Evolutionary conservation across 805 yeast genomes (phyloP), one percentile per base, ranked within the genome.

Genomic region (Metschnikowia lochheadii): DNA sequence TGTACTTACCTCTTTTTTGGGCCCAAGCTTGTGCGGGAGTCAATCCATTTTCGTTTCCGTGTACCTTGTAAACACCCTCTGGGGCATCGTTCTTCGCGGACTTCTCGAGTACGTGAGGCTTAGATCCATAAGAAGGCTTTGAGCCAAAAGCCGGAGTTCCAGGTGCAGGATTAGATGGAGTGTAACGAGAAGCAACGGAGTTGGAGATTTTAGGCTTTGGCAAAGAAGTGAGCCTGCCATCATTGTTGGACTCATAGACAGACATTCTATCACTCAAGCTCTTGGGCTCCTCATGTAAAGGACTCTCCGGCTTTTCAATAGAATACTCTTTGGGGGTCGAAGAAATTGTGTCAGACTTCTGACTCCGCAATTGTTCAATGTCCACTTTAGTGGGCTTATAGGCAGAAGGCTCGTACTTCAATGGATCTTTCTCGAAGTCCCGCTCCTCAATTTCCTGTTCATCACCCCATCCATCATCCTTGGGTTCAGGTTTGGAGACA

Each of bases 21-120:
- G 97, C 97, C 97, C 97, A 90, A 29, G 88, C 61, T 70, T 90
- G 97, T 29, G 97, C 97, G 21, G 97, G 97, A 6, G 96, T 87
- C 68, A 89, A 87, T 53, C 96, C 97, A 53, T 77, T 80, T 54
- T 79, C 79, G 48, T 84, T 71, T 54, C 80, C 94, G 64, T 53
- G 53, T 31, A 49, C 50, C 44, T 53, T 56, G 32, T 46, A 55
- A 13, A 53, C 52, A 17, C 58, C 56, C 15, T 44, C 56, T 2
- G 53, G 50, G 5, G 42, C 32, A 14, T 75, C 75, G 20, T 70
- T 68, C 41, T 64, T 63, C 6, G 26, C 35, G 1, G 56, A 41
- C 62, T 44, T 49, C 7, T 44, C 46, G 21, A 44, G 46, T 13
- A 35, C 46, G 36, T 29, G 52, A 37, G 26, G 72, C 68, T 40